phyloP scores from a whole-genome alignment of 495 filamentous ascomycete species.

The Trichoderma reesei region DNA sequence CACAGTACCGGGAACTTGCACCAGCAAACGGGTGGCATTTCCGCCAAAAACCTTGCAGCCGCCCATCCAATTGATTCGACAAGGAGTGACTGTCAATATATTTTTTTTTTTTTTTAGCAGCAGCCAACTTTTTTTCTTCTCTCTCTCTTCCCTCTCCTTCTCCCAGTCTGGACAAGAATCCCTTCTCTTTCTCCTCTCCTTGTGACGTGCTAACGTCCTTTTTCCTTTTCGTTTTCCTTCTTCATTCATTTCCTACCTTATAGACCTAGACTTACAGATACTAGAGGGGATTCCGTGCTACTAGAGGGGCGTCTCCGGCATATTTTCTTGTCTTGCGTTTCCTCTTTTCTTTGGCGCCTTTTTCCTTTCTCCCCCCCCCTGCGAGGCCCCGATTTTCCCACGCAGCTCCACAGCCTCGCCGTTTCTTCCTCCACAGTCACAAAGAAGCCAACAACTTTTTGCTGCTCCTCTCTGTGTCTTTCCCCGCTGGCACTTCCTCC shows the following conservation, averaged over 20 bases:
- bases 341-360: constrained; percentile 5
- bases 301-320: constrained; percentile 6
- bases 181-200: not conserved
- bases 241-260: not conserved
- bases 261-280: constrained; percentile 1
- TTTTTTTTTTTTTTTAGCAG: not conserved
- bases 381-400: not conserved
- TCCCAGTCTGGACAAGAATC: not conserved
- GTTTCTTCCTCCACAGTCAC: not conserved
- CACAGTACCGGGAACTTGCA: not conserved
- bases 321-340: constrained; percentile 4
- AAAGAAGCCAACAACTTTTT: constrained; percentile 11
- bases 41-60: constrained; percentile 5
- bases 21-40: not conserved
- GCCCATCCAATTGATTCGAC: no score
- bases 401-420: constrained; percentile 1
- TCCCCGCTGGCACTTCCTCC: constrained; percentile 1
- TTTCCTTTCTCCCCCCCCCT: not conserved
- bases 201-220: not conserved
- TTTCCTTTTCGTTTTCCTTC: not conserved
- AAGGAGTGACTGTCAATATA: no score
- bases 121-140: not conserved
- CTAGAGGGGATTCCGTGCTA: not conserved
- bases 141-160: not conserved
- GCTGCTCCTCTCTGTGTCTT: no score